These are phyloP conservation scores for Mortierella sp. DNA, from an alignment of 371 early-diverging fungal species.

Conservation along the genomic window DNA sequence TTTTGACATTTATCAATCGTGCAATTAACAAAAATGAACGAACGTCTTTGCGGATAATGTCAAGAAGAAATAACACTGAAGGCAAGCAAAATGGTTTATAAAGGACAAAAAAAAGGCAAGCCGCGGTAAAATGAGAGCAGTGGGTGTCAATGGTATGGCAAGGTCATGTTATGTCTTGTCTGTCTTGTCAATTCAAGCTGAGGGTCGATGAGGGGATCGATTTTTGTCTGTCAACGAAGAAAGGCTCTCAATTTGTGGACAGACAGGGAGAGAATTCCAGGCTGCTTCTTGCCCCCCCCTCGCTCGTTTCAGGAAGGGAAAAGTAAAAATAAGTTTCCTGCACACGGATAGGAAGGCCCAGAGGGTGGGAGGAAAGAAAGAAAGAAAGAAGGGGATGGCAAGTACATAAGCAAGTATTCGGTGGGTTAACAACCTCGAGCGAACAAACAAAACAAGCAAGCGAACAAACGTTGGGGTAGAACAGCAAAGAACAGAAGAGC, in stretches of 20 bases:
- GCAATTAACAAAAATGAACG: no score
- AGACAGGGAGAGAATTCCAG: no score
- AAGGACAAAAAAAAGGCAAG: not conserved
- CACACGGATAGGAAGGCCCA: no score
- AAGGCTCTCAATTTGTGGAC: no score
- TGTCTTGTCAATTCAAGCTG: not conserved
- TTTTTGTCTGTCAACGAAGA: not conserved
- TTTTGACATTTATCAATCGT: no score
- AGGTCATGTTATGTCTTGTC: no score
- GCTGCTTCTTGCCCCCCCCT: no score
- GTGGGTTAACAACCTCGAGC: not conserved
- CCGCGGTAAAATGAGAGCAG: constrained; percentile 15
- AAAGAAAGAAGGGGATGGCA: no score
- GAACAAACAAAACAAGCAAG: not conserved
- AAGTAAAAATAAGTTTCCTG: no score
- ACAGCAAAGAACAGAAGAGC: not conserved
- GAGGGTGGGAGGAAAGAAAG: no score
- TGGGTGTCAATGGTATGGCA: not conserved
- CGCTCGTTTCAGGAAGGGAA: no score
- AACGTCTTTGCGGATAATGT: not conserved
- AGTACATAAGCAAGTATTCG: not conserved
- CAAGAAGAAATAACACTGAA: not conserved
- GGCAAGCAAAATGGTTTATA: not conserved
- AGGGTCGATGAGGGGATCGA: not conserved
- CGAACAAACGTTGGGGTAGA: not conserved